These are phyloP conservation scores for Withania somnifera DNA, from an alignment of 305 asterid genomes.

Conservation along the genomic window DNA sequence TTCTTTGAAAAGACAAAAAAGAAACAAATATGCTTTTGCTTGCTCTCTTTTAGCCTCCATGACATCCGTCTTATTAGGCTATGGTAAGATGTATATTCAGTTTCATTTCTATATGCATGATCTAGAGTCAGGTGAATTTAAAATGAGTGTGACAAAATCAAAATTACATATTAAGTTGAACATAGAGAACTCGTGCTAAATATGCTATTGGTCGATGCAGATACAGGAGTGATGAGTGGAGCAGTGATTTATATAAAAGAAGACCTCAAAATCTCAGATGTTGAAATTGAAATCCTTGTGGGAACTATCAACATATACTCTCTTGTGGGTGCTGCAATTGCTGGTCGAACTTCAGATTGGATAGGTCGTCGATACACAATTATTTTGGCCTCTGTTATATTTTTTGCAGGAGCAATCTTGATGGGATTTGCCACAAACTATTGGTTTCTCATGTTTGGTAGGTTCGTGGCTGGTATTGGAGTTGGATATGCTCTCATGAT, in stretches of 20 bases:
- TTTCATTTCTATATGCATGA: background rate
- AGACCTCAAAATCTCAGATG: slow-evolving; percentile 28
- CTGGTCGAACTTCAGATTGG: slow-evolving; percentile 45
- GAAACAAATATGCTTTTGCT: slow-evolving; percentile 6
- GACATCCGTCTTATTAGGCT: slow-evolving; percentile 1
- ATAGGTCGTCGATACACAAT: slow-evolving; percentile 46
- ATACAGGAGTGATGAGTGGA: slow-evolving; percentile 17
- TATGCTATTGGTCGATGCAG: slow-evolving; percentile 10
- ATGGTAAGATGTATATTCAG: background rate
- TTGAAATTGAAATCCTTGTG: slow-evolving; percentile 25
- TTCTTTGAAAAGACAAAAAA: slow-evolving; percentile 2
- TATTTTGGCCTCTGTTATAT: slow-evolving; percentile 24
- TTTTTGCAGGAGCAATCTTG: slow-evolving; percentile 33
- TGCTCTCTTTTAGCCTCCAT: slow-evolving; percentile 12
- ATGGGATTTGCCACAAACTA: slow-evolving; percentile 36
- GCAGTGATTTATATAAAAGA: slow-evolving; percentile 21
- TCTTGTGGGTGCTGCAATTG: slow-evolving; percentile 37
- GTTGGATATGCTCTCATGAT: slow-evolving; percentile 46
- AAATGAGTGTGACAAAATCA: no score
- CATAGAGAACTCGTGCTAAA: background rate
- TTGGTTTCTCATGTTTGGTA: slow-evolving; percentile 34
- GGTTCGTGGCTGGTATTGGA: slow-evolving; percentile 47
- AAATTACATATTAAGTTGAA: no score
- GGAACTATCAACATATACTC: slow-evolving; percentile 32
- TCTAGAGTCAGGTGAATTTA: no score